phyloP scores from a whole-genome alignment of 2,329 filamentous ascomycete species.

The Monosporascus sp. region DNA sequence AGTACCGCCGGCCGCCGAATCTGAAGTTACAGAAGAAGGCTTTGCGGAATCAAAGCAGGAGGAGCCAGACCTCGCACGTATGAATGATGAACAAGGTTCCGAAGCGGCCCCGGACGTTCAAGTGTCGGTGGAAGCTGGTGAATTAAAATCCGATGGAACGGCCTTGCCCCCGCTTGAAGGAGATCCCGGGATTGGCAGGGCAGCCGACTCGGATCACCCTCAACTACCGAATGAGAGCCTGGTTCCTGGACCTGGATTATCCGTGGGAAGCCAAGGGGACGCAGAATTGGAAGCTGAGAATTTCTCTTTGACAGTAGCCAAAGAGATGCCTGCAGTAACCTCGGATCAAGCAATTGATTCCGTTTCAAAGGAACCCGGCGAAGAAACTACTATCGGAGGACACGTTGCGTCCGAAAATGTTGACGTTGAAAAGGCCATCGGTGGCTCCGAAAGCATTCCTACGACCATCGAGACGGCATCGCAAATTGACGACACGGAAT shows the following conservation, averaged over 20 bases:
- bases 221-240: background rate
- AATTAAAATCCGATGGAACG: background rate
- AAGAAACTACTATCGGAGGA: background rate
- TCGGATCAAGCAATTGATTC: background rate
- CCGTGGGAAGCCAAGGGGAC: background rate
- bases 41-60: background rate
- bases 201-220: background rate
- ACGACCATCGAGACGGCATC: slow-evolving; percentile 5
- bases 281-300: background rate
- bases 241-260: background rate
- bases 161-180: background rate
- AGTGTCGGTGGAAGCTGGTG: background rate
- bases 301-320: background rate
- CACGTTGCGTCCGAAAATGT: slow-evolving; percentile 3
- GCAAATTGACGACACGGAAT: slow-evolving; percentile 9
- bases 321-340: background rate
- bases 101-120: background rate
- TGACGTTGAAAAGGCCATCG: slow-evolving; percentile 4
- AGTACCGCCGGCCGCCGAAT: slow-evolving; percentile 5
- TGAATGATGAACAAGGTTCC: background rate
- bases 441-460: slow-evolving; percentile 1
- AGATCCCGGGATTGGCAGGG: background rate
- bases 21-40: slow-evolving; percentile 1
- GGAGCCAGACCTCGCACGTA: background rate
- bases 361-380: background rate